Evolutionary conservation across 176 grass and related monocot species (phyloP).

Genomic region (Carex pumila): DNA sequence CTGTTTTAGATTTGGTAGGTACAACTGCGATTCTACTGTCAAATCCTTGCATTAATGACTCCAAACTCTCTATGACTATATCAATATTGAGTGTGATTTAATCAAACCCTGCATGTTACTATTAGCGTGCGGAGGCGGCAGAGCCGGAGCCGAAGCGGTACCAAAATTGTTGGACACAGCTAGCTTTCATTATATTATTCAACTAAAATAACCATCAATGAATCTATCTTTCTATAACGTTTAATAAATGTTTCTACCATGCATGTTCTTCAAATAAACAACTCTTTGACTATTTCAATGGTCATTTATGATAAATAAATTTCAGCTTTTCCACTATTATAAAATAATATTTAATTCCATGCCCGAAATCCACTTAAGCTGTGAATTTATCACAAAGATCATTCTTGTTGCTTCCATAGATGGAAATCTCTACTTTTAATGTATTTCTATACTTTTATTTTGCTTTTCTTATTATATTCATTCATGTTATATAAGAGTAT

Average conservation of each 20-base stretch:
- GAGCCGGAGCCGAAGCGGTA: not conserved
- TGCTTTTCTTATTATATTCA: not conserved
- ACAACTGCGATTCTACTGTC: not conserved
- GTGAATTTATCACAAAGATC: not conserved
- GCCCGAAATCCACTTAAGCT: not conserved
- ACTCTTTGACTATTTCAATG: too few relatives aligned
- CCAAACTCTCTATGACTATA: not conserved
- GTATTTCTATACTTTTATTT: not conserved
- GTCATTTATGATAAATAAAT: too few relatives aligned
- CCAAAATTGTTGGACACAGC: not conserved
- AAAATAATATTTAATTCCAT: not conserved
- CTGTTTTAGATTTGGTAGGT: conserved; percentile 20
- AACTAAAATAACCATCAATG: not conserved
- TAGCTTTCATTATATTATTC: not conserved
- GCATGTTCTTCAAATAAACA: too few relatives aligned
- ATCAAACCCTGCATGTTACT: not conserved
- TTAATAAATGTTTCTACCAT: not conserved
- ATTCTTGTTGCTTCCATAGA: not conserved
- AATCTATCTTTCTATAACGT: not conserved
- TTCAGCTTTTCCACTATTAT: too few relatives aligned
- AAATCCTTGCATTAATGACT: not conserved
- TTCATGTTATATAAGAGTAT: not conserved
- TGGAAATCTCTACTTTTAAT: not conserved
- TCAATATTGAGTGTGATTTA: not conserved
- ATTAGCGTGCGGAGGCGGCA: too few relatives aligned